Conservation (phyloP, 2,329 filamentous ascomycete genomes). For the Dactylellina haptotyla region DNA sequence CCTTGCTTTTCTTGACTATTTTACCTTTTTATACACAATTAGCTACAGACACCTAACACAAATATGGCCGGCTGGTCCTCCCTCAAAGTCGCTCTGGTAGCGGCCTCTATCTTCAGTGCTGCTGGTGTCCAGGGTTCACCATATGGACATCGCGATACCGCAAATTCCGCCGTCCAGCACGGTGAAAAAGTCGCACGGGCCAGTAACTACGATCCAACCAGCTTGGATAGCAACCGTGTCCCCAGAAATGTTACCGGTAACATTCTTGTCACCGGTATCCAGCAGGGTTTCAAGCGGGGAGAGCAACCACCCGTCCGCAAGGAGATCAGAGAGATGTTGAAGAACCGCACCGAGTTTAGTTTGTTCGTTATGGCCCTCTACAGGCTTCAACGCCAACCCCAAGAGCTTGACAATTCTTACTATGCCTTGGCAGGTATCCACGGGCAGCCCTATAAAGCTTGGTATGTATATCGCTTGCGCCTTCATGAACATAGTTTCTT, state of each 20-base stretch:
- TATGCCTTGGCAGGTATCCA: constrained; percentile 88
- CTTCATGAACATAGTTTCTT: neutral
- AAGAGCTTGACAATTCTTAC: constrained; percentile 74
- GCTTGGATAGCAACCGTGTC: neutral
- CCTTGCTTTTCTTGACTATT: neutral
- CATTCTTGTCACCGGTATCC: constrained; percentile 21
- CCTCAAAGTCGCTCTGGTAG: constrained; percentile 21
- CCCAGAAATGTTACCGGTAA: neutral
- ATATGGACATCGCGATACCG: neutral
- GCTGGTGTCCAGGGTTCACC: neutral
- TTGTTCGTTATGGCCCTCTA: constrained; percentile 79
- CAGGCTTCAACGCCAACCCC: constrained; percentile 75
- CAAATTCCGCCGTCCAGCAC: too few species aligned
- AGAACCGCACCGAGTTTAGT: constrained; percentile 62
- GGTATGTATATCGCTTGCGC: constrained; percentile 10
- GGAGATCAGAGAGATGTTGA: constrained; percentile 34
- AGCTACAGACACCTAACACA: neutral
- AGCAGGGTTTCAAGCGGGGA: neutral
- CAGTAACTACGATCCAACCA: constrained; percentile 22
- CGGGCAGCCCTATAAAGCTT: constrained; percentile 62
- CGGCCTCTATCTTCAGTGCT: constrained; percentile 11
- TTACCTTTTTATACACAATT: neutral
- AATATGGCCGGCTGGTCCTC: constrained; percentile 29
- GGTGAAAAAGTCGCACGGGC: too few species aligned
- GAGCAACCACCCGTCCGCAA: constrained; percentile 21